Percentiles rank a stretch among this genome's conserved stretches.
These are phyloP conservation scores for Yamadazyma blattariae DNA, from an alignment of 1,139 yeast genomes.

Conservation along the genomic window DNA sequence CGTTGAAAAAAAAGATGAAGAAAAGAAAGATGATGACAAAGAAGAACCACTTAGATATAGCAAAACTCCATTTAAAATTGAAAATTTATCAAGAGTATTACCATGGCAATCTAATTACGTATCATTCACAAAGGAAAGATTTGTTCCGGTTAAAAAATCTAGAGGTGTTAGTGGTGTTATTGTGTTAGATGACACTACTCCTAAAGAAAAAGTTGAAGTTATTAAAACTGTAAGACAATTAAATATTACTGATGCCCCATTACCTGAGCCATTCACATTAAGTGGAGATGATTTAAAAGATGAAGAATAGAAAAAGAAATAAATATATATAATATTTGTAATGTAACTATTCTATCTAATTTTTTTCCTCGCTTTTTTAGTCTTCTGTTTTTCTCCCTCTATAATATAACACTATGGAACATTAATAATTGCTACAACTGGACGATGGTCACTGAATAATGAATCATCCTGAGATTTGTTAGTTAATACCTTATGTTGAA, in stretches of 20 bases:
- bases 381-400: background rate
- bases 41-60: slow-evolving; percentile 40
- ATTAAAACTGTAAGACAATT: slow-evolving; percentile 86
- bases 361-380: background rate
- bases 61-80: slow-evolving; percentile 64
- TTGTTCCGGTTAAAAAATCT: slow-evolving; percentile 78
- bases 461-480: slow-evolving; percentile 18
- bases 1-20: slow-evolving; percentile 19
- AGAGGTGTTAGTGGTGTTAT: slow-evolving; percentile 81
- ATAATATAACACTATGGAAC: slow-evolving; percentile 4
- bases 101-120: slow-evolving; percentile 89
- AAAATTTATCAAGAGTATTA: slow-evolving; percentile 82
- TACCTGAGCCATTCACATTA: slow-evolving; percentile 82
- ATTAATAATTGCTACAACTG: slow-evolving; percentile 30
- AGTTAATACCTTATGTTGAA: slow-evolving; percentile 38
- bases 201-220: slow-evolving; percentile 61
- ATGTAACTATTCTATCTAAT: too few species aligned
- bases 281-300: slow-evolving; percentile 49
- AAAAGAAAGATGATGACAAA: slow-evolving; percentile 15
- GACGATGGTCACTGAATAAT: slow-evolving; percentile 45
- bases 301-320: slow-evolving; percentile 13
- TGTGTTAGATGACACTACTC: slow-evolving; percentile 68
- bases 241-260: slow-evolving; percentile 81
- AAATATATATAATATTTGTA: background rate
- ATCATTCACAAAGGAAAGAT: slow-evolving; percentile 74